A percentile compares a stretch with the other conserved stretches of the same genome.
Evolutionary conservation across 1,284 basidiomycete species (phyloP).

Genomic region (Cystobasidiaceae sp.): DNA sequence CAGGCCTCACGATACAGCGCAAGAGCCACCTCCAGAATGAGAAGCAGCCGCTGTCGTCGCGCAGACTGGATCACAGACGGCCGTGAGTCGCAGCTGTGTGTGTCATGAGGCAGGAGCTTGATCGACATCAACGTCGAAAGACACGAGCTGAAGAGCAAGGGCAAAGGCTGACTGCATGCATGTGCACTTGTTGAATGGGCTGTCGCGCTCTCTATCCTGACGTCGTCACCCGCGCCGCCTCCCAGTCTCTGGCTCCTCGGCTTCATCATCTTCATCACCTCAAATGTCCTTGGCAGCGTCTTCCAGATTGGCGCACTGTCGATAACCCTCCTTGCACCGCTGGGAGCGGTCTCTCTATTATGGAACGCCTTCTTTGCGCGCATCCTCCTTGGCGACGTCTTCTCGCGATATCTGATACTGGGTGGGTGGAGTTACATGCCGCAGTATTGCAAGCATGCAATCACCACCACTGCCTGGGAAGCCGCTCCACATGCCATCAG

Average conservation of each 20-base stretch:
- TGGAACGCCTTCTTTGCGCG: constrained; percentile 94
- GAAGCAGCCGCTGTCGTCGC: constrained; percentile 58
- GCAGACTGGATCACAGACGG: constrained; percentile 65
- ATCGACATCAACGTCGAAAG: not conserved
- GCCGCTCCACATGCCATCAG: not conserved
- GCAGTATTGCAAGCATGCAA: not conserved
- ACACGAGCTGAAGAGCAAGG: not conserved
- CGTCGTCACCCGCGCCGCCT: constrained; percentile 9
- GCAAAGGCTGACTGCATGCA: not conserved
- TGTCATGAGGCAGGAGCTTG: too few relatives aligned
- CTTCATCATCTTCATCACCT: constrained; percentile 58
- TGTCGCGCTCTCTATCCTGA: constrained; percentile 37
- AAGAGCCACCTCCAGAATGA: constrained; percentile 90
- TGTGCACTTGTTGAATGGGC: too few relatives aligned
- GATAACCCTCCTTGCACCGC: constrained; percentile 83
- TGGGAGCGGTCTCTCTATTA: constrained; percentile 83
- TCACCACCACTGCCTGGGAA: not conserved
- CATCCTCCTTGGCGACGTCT: constrained; percentile 75
- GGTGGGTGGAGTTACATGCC: constrained; percentile 45
- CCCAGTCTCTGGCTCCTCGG: constrained; percentile 74
- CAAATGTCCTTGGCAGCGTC: constrained; percentile 85
- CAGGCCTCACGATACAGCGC: constrained; percentile 82
- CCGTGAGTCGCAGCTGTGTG: constrained; percentile 55
- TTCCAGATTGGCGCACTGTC: constrained; percentile 92
- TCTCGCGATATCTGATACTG: constrained; percentile 75